Conservation (phyloP, 1,139 yeast species). For the Trichomonascaceae sp. region DNA sequence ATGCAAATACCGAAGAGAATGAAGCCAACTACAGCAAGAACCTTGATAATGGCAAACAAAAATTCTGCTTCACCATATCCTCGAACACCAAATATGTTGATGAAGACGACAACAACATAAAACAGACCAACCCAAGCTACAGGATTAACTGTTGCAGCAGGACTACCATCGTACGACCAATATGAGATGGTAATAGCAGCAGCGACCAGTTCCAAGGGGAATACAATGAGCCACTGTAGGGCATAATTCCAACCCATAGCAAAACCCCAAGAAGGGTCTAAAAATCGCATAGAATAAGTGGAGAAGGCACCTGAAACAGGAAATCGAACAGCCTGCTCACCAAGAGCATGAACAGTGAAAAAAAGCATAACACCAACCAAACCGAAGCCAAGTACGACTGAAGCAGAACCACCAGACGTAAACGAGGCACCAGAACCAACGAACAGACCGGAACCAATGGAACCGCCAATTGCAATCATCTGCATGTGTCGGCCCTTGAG, state of each 20-base stretch:
- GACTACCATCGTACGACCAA: slow-evolving; percentile 60
- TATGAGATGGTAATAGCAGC: slow-evolving; percentile 65
- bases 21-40: slow-evolving; percentile 60
- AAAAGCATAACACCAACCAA: slow-evolving; percentile 41
- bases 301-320: slow-evolving; percentile 58
- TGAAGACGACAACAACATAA: slow-evolving; percentile 47
- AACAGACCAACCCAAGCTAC: slow-evolving; percentile 66
- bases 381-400: slow-evolving; percentile 51
- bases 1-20: slow-evolving; percentile 56
- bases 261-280: slow-evolving; percentile 66
- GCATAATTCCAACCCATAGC: slow-evolving; percentile 84
- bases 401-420: slow-evolving; percentile 60
- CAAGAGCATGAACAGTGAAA: slow-evolving; percentile 54
- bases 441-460: slow-evolving; percentile 73
- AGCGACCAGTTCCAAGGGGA: slow-evolving; percentile 76
- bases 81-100: slow-evolving; percentile 66
- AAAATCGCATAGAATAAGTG: slow-evolving; percentile 49
- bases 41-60: slow-evolving; percentile 54
- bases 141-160: slow-evolving; percentile 41
- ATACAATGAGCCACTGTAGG: slow-evolving; percentile 69
- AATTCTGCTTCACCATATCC: slow-evolving; percentile 80
- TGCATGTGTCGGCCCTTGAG: slow-evolving; percentile 63
- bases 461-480: slow-evolving; percentile 87
- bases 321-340: slow-evolving; percentile 56
- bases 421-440: slow-evolving; percentile 62